phyloP scores from a whole-genome alignment of 176 grass and related monocot genomes.

The Oryza brachyantha region DNA sequence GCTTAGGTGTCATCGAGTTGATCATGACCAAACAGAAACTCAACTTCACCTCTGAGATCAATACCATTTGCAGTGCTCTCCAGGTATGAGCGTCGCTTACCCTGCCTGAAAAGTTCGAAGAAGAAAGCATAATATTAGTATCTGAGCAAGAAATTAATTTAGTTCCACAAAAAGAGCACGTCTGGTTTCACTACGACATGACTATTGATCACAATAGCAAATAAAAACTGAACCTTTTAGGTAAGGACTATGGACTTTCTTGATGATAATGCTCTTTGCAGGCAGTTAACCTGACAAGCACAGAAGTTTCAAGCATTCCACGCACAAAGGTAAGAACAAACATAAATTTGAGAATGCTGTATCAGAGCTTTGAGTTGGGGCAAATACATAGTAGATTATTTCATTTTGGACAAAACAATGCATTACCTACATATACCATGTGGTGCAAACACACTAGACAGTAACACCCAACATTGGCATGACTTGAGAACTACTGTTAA shows the following conservation, averaged over 20 bases:
- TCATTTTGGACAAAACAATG: background rate
- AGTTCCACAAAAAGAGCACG: background rate
- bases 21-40: slow-evolving; percentile 80
- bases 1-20: slow-evolving; percentile 88
- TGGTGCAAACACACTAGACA: background rate
- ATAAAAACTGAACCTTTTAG: background rate
- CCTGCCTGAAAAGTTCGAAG: slow-evolving; percentile 40
- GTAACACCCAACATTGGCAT: too few species aligned
- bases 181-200: background rate
- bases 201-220: slow-evolving; percentile 9
- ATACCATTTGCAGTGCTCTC: slow-evolving; percentile 79
- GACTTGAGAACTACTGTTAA: slow-evolving; percentile 3
- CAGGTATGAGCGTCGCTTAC: slow-evolving; percentile 49
- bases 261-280: slow-evolving; percentile 46
- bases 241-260: background rate
- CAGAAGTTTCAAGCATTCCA: slow-evolving; percentile 64
- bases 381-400: background rate
- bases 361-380: slow-evolving; percentile 23
- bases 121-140: background rate
- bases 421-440: background rate
- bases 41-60: slow-evolving; percentile 77
- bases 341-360: background rate
- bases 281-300: slow-evolving; percentile 85
- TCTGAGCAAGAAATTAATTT: background rate
- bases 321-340: slow-evolving; percentile 46